These are phyloP conservation scores for Crithidia brevicula DNA, from an alignment of 208 protist species.

Conservation along the genomic window DNA sequence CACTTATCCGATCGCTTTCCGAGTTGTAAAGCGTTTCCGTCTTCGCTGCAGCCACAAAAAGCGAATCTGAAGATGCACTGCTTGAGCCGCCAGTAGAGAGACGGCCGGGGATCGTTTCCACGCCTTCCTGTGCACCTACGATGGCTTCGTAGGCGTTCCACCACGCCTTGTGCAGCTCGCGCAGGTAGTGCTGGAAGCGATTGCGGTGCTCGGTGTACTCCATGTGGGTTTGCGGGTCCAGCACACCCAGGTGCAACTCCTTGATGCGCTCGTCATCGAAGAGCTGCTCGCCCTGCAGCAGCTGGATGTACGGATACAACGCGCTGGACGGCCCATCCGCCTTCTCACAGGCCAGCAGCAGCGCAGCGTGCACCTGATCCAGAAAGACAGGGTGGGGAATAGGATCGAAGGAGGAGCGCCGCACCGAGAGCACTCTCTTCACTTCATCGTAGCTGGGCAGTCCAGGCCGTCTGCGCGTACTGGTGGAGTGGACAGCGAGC, in stretches of 20 bases:
- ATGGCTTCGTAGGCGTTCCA: conserved; percentile 35
- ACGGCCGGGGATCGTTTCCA: too few species aligned
- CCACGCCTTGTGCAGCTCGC: conserved; percentile 54
- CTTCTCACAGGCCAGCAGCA: conserved; percentile 60
- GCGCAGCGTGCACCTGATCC: conserved; percentile 66
- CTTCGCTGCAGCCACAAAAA: too few species aligned
- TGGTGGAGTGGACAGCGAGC: conserved; percentile 31
- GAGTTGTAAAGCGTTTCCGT: too few species aligned
- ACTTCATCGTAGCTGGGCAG: conserved; percentile 41
- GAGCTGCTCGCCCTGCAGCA: conserved; percentile 27
- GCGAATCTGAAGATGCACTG: too few species aligned
- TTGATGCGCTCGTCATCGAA: conserved; percentile 70
- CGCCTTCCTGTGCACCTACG: background rate
- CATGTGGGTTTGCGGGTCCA: conserved; percentile 56
- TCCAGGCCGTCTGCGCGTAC: conserved; percentile 26
- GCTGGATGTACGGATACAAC: conserved; percentile 50
- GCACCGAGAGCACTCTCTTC: conserved; percentile 34
- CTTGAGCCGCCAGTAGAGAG: too few species aligned
- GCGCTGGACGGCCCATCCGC: conserved; percentile 48
- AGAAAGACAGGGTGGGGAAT: conserved; percentile 66
- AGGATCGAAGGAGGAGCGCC: conserved; percentile 54
- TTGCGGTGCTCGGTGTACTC: conserved; percentile 66
- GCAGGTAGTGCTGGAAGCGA: conserved; percentile 58
- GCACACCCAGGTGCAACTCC: conserved; percentile 60
- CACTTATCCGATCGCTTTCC: too few species aligned